Evolutionary conservation across 805 yeast genomes (phyloP).

Genomic region (Jamesozyma rosinii): DNA sequence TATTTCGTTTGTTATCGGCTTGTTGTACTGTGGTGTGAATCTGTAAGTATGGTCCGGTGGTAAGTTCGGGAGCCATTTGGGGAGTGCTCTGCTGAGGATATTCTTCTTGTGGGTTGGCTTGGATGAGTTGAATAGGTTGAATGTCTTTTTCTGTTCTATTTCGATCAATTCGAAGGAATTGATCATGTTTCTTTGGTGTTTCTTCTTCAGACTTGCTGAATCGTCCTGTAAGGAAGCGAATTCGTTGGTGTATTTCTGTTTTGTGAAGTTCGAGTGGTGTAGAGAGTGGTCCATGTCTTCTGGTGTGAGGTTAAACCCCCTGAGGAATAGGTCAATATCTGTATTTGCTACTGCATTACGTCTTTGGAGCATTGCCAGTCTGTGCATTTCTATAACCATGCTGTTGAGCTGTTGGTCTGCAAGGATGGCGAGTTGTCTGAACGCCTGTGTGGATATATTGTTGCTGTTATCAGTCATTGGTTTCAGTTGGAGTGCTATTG

Average conservation of each 20-base stretch:
- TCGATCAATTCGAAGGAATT: slow-evolving; percentile 9
- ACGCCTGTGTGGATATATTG: slow-evolving; percentile 28
- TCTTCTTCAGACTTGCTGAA: background rate
- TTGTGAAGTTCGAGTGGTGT: slow-evolving; percentile 18
- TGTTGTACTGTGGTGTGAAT: slow-evolving; percentile 60
- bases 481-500: slow-evolving; percentile 33
- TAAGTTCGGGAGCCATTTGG: slow-evolving; percentile 71
- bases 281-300: slow-evolving; percentile 35
- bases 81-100: slow-evolving; percentile 40
- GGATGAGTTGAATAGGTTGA: slow-evolving; percentile 2
- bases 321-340: slow-evolving; percentile 41
- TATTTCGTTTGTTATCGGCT: slow-evolving; percentile 59
- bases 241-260: slow-evolving; percentile 11
- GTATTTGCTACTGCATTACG: slow-evolving; percentile 43
- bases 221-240: slow-evolving; percentile 6
- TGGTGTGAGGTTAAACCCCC: slow-evolving; percentile 35
- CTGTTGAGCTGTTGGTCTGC: slow-evolving; percentile 32
- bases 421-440: slow-evolving; percentile 33
- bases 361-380: slow-evolving; percentile 50
- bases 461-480: slow-evolving; percentile 25
- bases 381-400: slow-evolving; percentile 37
- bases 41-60: slow-evolving; percentile 93
- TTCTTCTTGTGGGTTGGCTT: slow-evolving; percentile 28
- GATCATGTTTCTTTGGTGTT: background rate
- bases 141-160: slow-evolving; percentile 5